phyloP scores from a whole-genome alignment of 129 eudicot species.

The Chrysanthemum lavandulifolium region DNA sequence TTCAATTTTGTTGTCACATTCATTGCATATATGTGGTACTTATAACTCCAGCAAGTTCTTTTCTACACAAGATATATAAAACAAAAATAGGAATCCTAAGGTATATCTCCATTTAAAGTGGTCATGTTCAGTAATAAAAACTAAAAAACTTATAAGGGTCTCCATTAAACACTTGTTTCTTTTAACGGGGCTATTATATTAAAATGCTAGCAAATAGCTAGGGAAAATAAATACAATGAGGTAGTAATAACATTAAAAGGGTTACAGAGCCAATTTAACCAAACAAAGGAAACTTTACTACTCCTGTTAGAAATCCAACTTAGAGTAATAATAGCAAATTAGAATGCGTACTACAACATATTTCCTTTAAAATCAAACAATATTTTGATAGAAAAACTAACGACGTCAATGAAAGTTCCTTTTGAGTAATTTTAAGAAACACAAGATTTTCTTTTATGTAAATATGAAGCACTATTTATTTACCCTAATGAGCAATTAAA shows the following conservation, averaged over 20 bases:
- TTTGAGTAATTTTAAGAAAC: conserved; percentile 21
- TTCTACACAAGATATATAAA: conserved; percentile 23
- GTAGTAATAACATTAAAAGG: too few species aligned
- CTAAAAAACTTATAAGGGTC: background rate
- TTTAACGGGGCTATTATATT: too few species aligned
- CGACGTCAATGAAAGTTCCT: background rate
- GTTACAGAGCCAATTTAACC: too few species aligned
- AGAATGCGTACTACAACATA: background rate
- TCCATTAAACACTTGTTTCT: too few species aligned
- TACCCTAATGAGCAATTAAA: conserved; percentile 20
- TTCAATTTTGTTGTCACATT: conserved; percentile 38
- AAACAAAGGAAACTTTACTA: too few species aligned
- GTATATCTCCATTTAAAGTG: conserved; percentile 1
- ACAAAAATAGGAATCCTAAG: conserved; percentile 25
- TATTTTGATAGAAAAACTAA: background rate
- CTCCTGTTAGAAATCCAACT: too few species aligned
- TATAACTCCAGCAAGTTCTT: conserved; percentile 19
- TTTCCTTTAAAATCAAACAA: background rate
- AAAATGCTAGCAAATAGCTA: too few species aligned
- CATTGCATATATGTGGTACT: conserved; percentile 37
- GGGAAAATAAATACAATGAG: too few species aligned
- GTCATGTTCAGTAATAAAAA: background rate
- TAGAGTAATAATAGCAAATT: too few species aligned
- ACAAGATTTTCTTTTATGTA: conserved; percentile 17
- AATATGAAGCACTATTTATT: conserved; percentile 9